A percentile compares a stretch with the other conserved stretches of the same genome.
Evolutionary conservation across 2,329 filamentous ascomycete species (phyloP).

Genomic region (Aspergillus viridinutans): DNA sequence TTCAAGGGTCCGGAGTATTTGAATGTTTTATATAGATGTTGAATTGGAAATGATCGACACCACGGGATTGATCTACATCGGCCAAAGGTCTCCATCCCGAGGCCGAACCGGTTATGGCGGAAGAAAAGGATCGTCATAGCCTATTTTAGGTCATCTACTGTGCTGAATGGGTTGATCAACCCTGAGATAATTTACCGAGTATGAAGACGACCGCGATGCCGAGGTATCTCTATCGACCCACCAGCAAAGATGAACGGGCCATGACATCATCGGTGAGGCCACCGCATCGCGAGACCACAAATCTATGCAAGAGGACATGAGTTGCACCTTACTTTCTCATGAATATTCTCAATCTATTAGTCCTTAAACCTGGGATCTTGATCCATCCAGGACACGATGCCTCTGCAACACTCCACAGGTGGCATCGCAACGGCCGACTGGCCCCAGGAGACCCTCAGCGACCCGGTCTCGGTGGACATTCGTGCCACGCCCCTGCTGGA

Average conservation of each 20-base stretch:
- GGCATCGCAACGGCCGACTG: slow-evolving; percentile 6
- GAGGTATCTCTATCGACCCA: background rate
- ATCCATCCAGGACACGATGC: background rate
- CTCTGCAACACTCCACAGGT: background rate
- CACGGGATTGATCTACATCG: no score
- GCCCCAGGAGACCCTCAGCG: slow-evolving; percentile 3
- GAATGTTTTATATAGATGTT: no score
- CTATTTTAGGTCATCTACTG: no score
- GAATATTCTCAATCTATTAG: background rate
- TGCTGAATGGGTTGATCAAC: no score
- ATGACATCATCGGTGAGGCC: background rate
- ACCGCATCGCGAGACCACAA: background rate
- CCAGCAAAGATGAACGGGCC: background rate
- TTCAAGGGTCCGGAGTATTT: no score
- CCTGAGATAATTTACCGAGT: no score
- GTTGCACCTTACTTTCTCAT: background rate
- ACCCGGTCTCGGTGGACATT: background rate
- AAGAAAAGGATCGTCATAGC: no score
- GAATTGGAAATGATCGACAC: no score
- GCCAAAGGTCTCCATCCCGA: no score
- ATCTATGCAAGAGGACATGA: background rate
- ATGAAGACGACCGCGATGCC: no score
- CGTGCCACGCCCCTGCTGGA: background rate
- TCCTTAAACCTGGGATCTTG: background rate
- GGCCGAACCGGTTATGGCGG: no score